Base-by-base conservation (phyloP, 208 protist species). In the Trypanosoma cruzi region DNA sequence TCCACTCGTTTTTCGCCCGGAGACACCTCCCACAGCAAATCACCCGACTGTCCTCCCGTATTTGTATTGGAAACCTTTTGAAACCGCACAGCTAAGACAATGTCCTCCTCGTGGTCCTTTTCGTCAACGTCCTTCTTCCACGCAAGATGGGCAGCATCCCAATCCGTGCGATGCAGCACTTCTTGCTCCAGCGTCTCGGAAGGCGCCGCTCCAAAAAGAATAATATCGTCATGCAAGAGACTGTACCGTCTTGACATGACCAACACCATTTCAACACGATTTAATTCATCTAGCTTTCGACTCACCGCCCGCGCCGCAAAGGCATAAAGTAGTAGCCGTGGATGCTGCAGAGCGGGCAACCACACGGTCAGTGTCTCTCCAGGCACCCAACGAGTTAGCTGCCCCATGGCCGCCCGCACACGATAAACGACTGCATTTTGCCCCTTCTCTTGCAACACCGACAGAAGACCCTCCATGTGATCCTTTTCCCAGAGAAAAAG, bases 221-320 rank as follows among this genome's bases (percentile, higher is more conserved):
- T 58, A 13, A 94, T 78, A 62, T 96, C 90, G 44, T 64, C 74
- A 24, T 79, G 71, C 22, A 64, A 26, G 28, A 96, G 78, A 40
- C 78, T 81, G n/a, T 72, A 83, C 14, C 80, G 81, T 72, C 77
- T 69, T 55, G 85, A 79, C 34, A 93, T 63, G 20, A 96, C 76
- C 16, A 96, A 50, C 34, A 94, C 60, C 56, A 84, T 64, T 46
- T 68, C 54, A 28, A 75, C 68, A 32, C n/a, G 36, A 24, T 28
- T 50, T 28, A 61, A 59, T 6, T 59, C 31, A 31, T 79, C 72
- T 13, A 37, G 68, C 37, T 63, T 54, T n/a, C 48, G 37, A 36
- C 54, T 59, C 49, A 73, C 18, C 7, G 70, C 70, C 31, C 50
- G 29, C 1, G 79, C 72, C 26, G 40, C 44, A 42, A 82, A 78